Base-by-base conservation (phyloP, 257 asterid genomes). In the Solanum rostratum region DNA sequence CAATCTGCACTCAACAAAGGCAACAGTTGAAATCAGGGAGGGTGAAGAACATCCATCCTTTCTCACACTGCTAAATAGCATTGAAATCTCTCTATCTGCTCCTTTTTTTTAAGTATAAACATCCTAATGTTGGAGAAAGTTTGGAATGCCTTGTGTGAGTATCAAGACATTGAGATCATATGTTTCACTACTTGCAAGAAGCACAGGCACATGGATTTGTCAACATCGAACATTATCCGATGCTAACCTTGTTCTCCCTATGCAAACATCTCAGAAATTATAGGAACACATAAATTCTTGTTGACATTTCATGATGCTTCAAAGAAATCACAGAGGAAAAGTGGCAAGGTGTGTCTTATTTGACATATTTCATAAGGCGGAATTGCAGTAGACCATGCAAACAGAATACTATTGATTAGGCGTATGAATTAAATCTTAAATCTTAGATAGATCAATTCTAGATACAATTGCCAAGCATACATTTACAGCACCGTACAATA, bases 1-100 rank as follows among this genome's bases (percentile, higher is more conserved):
- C 84, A 82, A 80, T 82, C 97, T 91, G 92, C 84, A 79, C 37
- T n/a, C 83, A 78, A 46, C 53, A 81, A 86, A 85, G 68, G 55
- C 19, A 46, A 30, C 66, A 45, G 30, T 66, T 85, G 39, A 50
- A 78, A 78, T 63, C 45, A 81, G 66, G 43, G 65, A 16, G n/a
- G 22, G 37, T n/a, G 16, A 79, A 69, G 55, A 53, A 60, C 33
- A 49, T 59, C 27, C 37, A 41, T 18, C 46, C 79, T 33, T 27
- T 11, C 60, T 80, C 16, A 57, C 43, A 27, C 55, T 37, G 43
- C 22, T 43, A 12, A 73, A 43, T 45, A 73, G 39, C 57, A 73
- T 22, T 14, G 33, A 73, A 46, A 18, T 45, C 19, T 45, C 14
- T 43, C 14, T 49, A 13, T 45, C 80, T 12, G 57, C 12, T 45